Conservation (phyloP, 1,284 basidiomycete genomes). For the Crucibulum parvulum region DNA sequence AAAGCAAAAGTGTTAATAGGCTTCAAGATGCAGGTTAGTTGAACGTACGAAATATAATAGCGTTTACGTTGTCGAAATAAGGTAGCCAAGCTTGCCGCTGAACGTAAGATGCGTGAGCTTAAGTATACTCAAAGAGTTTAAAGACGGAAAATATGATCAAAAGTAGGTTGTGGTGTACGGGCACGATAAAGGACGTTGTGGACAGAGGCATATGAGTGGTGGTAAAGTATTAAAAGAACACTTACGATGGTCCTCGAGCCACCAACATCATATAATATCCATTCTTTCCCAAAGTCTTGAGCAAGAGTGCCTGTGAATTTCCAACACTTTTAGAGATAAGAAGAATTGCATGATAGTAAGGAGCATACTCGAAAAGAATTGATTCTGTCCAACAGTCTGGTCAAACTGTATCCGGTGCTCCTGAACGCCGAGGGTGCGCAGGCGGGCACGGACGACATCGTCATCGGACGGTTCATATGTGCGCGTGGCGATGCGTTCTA, state of each 20-base stretch:
- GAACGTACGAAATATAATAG: constrained; percentile 65
- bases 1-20: background rate
- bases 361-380: too few species aligned
- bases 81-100: constrained; percentile 68
- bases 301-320: too few species aligned
- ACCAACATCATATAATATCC: constrained; percentile 60
- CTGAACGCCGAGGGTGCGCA: constrained; percentile 31
- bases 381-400: too few species aligned
- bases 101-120: background rate
- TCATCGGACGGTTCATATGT: constrained; percentile 50
- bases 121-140: too few species aligned
- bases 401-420: background rate
- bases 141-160: background rate
- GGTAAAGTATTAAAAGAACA: constrained; percentile 1
- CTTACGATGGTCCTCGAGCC: constrained; percentile 56
- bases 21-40: too few species aligned
- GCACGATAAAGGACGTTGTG: background rate
- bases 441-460: constrained; percentile 51
- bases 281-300: constrained; percentile 29
- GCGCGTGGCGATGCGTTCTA: constrained; percentile 45
- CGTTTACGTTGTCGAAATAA: constrained; percentile 69
- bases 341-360: too few species aligned
- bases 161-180: background rate
- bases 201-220: background rate
- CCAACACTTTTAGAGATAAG: too few species aligned